Conservation (phyloP, 352 stramenopile genomes). For the Globisporangium splendens region DNA sequence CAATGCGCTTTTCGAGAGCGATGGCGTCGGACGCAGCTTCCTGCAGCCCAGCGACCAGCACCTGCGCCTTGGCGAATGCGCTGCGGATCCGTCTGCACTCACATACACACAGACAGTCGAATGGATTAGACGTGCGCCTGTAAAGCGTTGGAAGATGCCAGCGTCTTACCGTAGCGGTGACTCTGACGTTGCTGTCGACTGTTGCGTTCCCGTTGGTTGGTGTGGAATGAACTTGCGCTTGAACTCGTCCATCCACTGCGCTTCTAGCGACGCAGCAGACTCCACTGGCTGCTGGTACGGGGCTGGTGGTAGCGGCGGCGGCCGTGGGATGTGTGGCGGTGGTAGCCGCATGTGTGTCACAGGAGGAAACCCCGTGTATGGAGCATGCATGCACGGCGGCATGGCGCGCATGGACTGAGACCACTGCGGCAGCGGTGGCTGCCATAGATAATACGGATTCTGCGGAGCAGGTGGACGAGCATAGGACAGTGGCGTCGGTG, state of each 20-base stretch:
- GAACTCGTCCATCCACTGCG: conserved; percentile 15
- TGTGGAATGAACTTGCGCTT: conserved; percentile 2
- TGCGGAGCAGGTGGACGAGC: not conserved
- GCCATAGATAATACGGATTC: not conserved
- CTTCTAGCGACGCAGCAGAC: not conserved
- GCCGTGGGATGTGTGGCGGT: conserved; percentile 1
- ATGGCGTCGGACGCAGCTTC: conserved; percentile 13
- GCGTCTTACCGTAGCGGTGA: conserved; percentile 7
- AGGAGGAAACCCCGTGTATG: not conserved
- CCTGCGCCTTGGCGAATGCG: conserved; percentile 5
- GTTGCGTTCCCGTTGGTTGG: not conserved
- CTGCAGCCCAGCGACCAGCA: conserved; percentile 19
- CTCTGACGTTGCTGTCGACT: not conserved
- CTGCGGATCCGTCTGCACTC: conserved; percentile 8
- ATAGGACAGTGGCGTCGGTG: no score
- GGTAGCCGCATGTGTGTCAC: conserved; percentile 1
- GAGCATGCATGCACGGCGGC: conserved; percentile 1
- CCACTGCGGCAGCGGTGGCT: not conserved
- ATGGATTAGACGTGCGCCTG: no score
- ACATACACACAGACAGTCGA: no score
- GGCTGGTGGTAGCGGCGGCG: conserved; percentile 5
- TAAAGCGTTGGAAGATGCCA: no score
- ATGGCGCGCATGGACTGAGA: not conserved
- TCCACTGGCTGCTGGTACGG: not conserved
- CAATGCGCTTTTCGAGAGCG: conserved; percentile 13